Conservation (phyloP, 331 rosid species). For the Quercus tomentella region DNA sequence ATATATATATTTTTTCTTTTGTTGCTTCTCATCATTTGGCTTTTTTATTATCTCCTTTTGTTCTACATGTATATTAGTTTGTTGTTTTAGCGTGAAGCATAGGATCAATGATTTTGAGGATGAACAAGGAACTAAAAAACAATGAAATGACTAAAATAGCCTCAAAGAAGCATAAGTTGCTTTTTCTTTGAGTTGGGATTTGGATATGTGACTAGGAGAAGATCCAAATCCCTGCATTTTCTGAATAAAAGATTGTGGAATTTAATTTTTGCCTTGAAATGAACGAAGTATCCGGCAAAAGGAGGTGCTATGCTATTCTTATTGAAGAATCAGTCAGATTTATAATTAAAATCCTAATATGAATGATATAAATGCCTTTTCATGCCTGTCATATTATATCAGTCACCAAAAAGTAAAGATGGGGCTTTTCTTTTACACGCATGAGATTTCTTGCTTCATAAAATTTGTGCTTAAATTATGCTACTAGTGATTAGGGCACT, state of each 20-base stretch:
- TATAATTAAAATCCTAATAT: background rate
- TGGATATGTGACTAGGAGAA: background rate
- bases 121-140: constrained; percentile 10
- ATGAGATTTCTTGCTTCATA: background rate
- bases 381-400: too few relatives aligned
- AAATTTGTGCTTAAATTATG: background rate
- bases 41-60: constrained; percentile 11
- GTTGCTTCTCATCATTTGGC: background rate
- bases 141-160: constrained; percentile 21
- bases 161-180: background rate
- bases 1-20: background rate
- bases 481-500: too few relatives aligned
- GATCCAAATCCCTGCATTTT: constrained; percentile 22
- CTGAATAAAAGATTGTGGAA: constrained; percentile 14
- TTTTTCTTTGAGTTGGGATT: too few relatives aligned
- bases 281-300: constrained; percentile 34
- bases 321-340: constrained; percentile 56
- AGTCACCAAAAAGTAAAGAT: too few relatives aligned
- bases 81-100: constrained; percentile 48
- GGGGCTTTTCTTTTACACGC: too few relatives aligned
- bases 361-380: constrained; percentile 11
- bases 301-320: constrained; percentile 24
- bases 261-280: constrained; percentile 33
- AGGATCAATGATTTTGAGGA: constrained; percentile 33
- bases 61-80: constrained; percentile 7